Evolutionary conservation across 805 yeast species (phyloP), one percentile per base, ranked within the genome.

Genomic region (Pichia nanzhaoensis): DNA sequence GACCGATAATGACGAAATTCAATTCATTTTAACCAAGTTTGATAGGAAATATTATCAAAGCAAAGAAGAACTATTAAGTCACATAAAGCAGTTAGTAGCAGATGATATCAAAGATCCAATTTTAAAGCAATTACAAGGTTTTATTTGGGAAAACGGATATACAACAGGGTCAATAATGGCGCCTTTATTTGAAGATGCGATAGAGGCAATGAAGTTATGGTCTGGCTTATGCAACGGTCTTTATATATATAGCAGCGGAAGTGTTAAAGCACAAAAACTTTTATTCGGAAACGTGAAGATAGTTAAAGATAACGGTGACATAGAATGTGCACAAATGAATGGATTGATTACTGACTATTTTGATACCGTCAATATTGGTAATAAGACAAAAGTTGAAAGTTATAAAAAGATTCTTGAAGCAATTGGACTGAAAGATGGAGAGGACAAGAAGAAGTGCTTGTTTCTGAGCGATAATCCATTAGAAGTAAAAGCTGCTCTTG

Each of bases 171-270:
- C 77, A 47, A 71, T 90, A 46, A 70, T 69, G 53, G 93, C 95
- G 0, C 95, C 95, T 0, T 59, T 90, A 4, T 90, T 78, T 57
- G 57, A 53, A 0, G 98, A 90, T 61, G 90, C 93, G 1, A 70
- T 85, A 38, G 64, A 65, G 0, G 73, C 75, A 37, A 75, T 89
- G 42, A 52, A 68, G 41, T 45, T 55, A 3, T 74, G 80, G 76
- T 47, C 55, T 3, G 21, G 47, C 3, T 51, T 55, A 1, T 52
- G 51, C 28, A 44, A 52, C 13, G 65, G 66, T 2, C 66, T 87
- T 0, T 84, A 72, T 57, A 87, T 90, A 17, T 90, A 90, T 64
- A 88, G 96, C 0, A 84, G 95, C 22, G 98, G 98, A 0, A 82
- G 93, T 36, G 78, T 90, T 20, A 75, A 80, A 48, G 97, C 97